Percentiles rank a stretch among this genome's conserved stretches.
These are phyloP conservation scores for Elsinoe arachidis DNA, from an alignment of 2,329 filamentous ascomycete species.

Conservation along the genomic window DNA sequence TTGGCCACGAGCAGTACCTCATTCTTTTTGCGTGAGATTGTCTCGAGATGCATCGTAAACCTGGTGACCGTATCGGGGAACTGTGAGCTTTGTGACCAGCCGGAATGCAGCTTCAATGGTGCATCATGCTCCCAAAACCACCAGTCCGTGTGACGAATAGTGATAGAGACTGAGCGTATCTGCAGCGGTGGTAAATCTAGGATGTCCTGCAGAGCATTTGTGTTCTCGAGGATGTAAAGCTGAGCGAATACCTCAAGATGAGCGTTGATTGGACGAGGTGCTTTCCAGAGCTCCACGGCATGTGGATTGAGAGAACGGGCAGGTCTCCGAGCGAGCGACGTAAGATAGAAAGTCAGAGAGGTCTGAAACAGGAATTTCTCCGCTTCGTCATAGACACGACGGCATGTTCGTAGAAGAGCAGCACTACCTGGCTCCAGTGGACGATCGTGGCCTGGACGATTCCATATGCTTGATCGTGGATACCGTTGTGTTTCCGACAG, in stretches of 20 bases:
- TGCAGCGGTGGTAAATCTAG: slow-evolving; percentile 18
- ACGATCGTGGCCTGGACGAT: slow-evolving; percentile 27
- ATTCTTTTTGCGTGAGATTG: slow-evolving; percentile 35
- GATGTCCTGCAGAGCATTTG: slow-evolving; percentile 15
- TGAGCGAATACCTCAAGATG: slow-evolving; percentile 14
- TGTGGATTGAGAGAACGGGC: not conserved
- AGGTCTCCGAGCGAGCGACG: slow-evolving; percentile 7
- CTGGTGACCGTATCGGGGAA: slow-evolving; percentile 21
- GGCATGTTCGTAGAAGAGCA: slow-evolving; percentile 29
- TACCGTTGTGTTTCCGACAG: slow-evolving; percentile 21
- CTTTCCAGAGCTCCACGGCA: slow-evolving; percentile 1
- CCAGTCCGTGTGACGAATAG: slow-evolving; percentile 31
- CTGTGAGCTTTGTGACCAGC: slow-evolving; percentile 18
- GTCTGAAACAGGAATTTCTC: slow-evolving; percentile 13
- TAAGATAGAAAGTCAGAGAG: slow-evolving; percentile 14
- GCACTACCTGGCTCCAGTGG: slow-evolving; percentile 19
- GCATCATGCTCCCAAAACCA: slow-evolving; percentile 29
- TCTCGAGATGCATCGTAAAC: slow-evolving; percentile 42
- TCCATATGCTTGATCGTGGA: slow-evolving; percentile 23
- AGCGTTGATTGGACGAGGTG: slow-evolving; percentile 6
- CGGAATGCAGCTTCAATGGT: slow-evolving; percentile 20
- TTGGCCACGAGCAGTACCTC: slow-evolving; percentile 40
- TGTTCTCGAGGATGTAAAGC: slow-evolving; percentile 11
- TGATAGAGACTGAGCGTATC: slow-evolving; percentile 23
- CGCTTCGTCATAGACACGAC: slow-evolving; percentile 29